Base-by-base conservation (phyloP, 169 alveolate species). In the Plasmodium fragile region DNA sequence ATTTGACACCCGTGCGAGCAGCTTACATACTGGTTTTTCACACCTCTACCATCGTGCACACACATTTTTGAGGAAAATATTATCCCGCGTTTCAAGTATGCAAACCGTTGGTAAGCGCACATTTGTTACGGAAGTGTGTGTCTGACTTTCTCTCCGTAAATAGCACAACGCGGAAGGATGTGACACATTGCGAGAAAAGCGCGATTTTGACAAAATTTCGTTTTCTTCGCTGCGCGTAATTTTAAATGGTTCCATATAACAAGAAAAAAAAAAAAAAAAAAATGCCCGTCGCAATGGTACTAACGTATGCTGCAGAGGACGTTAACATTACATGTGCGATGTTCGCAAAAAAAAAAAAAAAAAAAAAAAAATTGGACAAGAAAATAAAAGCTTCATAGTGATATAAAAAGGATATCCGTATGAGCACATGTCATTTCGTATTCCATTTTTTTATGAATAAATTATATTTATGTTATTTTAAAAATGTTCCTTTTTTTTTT, bases 31-130 rank as follows among this genome's bases (percentile, higher is more conserved):
- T 73, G 0, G 28, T 73, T 32, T 39, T 4, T 65, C 36, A 65
- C 75, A 65, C 36, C 36, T 65, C 75, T 65, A 65, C 36, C 41
- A 65, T 8, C 79, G 41, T 73, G 36, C 82, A 28, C 75, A 65
- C 75, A 65, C 75, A 65, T 65, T 65, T 22, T 65, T 18, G 75
- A 65, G n/a, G 75, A 65, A 65, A 28, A 25, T 25, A n/a, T n/a
- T n/a, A n/a, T 65, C 7, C n/a, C 36, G 16, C 11, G n/a, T 65
- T 65, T 25, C 75, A 65, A 4, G 75, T 65, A 65, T 65, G 30
- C 75, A 22, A 65, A 18, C 36, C 39, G 36, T 65, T 65, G 30
- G 75, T 65, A 28, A 65, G 36, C 34, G 36, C 36, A 65, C 10
- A 65, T 65, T 49, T 65, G 16, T 25, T 65, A 22, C 36, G 36